These are phyloP conservation scores for Carex scoparia DNA, from an alignment of 176 grass and related monocot genomes.

Conservation along the genomic window DNA sequence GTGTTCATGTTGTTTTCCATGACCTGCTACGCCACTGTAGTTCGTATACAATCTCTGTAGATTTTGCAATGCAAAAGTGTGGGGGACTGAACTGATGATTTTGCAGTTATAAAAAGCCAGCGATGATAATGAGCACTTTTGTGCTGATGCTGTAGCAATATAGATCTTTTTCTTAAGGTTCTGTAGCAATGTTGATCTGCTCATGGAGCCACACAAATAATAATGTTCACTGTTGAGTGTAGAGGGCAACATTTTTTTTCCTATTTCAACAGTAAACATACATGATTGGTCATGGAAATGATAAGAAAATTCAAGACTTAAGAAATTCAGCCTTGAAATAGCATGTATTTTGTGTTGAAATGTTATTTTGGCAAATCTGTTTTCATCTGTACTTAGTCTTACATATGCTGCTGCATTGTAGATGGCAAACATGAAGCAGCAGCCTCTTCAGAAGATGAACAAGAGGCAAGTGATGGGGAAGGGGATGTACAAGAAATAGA, in stretches of 20 bases:
- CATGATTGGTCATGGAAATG: neutral
- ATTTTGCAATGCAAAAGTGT: neutral
- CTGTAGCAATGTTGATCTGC: neutral
- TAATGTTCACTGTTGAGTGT: conserved; percentile 2
- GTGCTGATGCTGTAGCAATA: neutral
- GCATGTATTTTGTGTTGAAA: neutral
- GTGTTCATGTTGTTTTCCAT: neutral
- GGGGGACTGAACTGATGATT: neutral
- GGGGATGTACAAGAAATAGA: conserved; percentile 30
- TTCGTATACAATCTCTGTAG: neutral
- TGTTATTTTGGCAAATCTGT: neutral
- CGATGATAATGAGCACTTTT: neutral
- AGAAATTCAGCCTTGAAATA: neutral
- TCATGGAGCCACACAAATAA: neutral
- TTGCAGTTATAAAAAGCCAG: neutral
- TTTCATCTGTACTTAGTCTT: neutral
- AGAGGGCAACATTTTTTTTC: neutral
- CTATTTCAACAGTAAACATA: conserved; percentile 1
- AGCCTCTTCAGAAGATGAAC: conserved; percentile 68
- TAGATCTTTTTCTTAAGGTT: conserved; percentile 1
- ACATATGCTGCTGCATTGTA: neutral
- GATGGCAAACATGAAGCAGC: conserved; percentile 47
- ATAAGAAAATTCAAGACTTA: neutral
- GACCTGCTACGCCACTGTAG: neutral
- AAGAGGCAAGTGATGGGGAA: conserved; percentile 48